Evolutionary conservation across 495 filamentous ascomycete species (phyloP), one percentile per base, ranked within the genome.

Genomic region (Podospora australis): DNA sequence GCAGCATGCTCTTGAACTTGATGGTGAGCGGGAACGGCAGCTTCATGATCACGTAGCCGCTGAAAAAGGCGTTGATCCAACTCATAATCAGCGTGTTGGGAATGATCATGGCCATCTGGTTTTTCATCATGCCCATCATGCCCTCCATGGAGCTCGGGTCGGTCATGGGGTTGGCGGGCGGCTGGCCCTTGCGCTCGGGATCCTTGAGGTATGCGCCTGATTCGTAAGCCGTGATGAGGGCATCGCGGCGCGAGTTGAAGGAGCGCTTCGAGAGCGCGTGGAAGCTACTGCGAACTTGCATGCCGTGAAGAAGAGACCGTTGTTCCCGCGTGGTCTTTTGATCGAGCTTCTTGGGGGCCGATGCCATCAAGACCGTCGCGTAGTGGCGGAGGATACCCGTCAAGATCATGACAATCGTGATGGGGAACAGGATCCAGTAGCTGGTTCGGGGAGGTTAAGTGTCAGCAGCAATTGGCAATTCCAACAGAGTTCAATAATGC

Each of bases 81-180:
- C 92, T 88, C 92, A 98, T 98, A 54, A 97, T 97, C 66, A 97
- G 67, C 3, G 90, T 97, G 66, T 98, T 95, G 39, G 92, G 94
- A 32, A 98, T 88, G 77, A 98, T 97, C 92, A 96, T 97, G 55
- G 91, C 90, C 88, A 98, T 95, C 60, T 98, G 95, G 43, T 89
- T 89, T 80, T 96, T 98, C 82, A 97, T 87, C 89, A 95, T 95
- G 48, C 91, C 91, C 92, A 97, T 97, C 91, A 97, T 96, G 48
- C 87, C 90, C 62, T 97, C 94, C 94, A 97, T 98, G 40, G 87
- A 89, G 41, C 83, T 86, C n/a, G 92, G 92, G 67, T 98, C 92
- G 26, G 83, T 86, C 87, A 97, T 90, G 16, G 94, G 92, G 67
- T 98, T 97, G 42, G 87, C 81, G 10, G 88, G 84, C 20, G 89